These are phyloP conservation scores for Jacaranda mimosifolia DNA, from an alignment of 257 asterid species.

Conservation along the genomic window DNA sequence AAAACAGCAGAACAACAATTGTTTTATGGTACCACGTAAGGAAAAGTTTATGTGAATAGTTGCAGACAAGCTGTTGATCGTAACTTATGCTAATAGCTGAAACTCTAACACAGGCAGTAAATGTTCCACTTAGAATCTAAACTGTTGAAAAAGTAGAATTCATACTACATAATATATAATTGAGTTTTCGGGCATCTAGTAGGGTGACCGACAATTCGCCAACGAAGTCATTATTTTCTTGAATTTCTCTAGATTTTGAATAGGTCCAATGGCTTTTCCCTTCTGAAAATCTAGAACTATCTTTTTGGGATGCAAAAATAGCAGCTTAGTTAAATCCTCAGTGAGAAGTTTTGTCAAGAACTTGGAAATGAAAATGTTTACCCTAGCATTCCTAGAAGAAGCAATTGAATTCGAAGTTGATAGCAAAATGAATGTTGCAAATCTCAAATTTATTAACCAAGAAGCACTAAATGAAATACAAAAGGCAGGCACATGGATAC, in stretches of 20 bases:
- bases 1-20: slow-evolving; percentile 32
- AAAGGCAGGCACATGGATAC: slow-evolving; percentile 14
- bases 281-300: slow-evolving; percentile 91
- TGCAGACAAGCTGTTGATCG: slow-evolving; percentile 4
- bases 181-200: slow-evolving; percentile 89
- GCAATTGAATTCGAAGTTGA: slow-evolving; percentile 20
- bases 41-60: slow-evolving; percentile 4
- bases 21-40: not conserved
- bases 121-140: slow-evolving; percentile 29
- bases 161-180: slow-evolving; percentile 82
- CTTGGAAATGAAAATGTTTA: slow-evolving; percentile 53
- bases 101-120: slow-evolving; percentile 9
- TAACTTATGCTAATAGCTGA: slow-evolving; percentile 26
- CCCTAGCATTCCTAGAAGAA: slow-evolving; percentile 22
- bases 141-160: slow-evolving; percentile 29
- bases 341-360: slow-evolving; percentile 91
- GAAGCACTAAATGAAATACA: not conserved
- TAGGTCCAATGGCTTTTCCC: slow-evolving; percentile 79
- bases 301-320: slow-evolving; percentile 95
- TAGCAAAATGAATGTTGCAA: not conserved
- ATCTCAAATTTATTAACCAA: slow-evolving; percentile 12
- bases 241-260: slow-evolving; percentile 63
- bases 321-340: slow-evolving; percentile 87
- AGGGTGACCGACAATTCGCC: slow-evolving; percentile 97
- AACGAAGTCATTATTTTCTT: slow-evolving; percentile 76